These are phyloP conservation scores for Flaveria trinervia DNA, from an alignment of 129 eudicot species.

Conservation along the genomic window DNA sequence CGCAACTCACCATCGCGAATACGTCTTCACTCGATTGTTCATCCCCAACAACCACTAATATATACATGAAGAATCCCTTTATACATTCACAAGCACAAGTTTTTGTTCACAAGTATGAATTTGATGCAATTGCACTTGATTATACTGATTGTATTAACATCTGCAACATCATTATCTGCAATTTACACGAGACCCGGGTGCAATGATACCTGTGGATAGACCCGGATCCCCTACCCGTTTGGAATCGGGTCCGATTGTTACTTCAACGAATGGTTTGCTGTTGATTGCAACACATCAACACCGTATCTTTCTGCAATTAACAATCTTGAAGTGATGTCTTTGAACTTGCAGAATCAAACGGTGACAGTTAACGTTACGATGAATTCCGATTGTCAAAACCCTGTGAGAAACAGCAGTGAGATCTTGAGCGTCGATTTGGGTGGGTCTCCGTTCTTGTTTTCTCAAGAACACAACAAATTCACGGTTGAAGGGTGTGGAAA, in stretches of 20 bases:
- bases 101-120: constrained; percentile 8
- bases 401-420: constrained; percentile 14
- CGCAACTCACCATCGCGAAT: constrained; percentile 8
- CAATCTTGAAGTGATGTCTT: constrained; percentile 20
- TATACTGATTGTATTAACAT: background rate
- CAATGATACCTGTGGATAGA: constrained; percentile 17
- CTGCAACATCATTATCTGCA: background rate
- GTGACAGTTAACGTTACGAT: constrained; percentile 27
- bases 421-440: constrained; percentile 27
- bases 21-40: too few relatives aligned
- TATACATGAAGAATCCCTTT: background rate
- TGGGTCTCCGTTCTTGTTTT: constrained; percentile 25
- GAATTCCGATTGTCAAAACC: constrained; percentile 22
- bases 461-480: constrained; percentile 19
- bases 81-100: background rate
- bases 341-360: constrained; percentile 30
- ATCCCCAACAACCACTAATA: background rate
- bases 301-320: constrained; percentile 33
- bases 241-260: constrained; percentile 28
- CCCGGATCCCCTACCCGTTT: constrained; percentile 27
- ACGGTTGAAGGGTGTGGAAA: constrained; percentile 36
- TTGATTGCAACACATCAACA: constrained; percentile 24
- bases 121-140: background rate
- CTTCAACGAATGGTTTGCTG: constrained; percentile 29
- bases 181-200: constrained; percentile 38